Evolutionary conservation across 805 yeast species (phyloP).

Genomic region (Pichia nanzhaoensis): DNA sequence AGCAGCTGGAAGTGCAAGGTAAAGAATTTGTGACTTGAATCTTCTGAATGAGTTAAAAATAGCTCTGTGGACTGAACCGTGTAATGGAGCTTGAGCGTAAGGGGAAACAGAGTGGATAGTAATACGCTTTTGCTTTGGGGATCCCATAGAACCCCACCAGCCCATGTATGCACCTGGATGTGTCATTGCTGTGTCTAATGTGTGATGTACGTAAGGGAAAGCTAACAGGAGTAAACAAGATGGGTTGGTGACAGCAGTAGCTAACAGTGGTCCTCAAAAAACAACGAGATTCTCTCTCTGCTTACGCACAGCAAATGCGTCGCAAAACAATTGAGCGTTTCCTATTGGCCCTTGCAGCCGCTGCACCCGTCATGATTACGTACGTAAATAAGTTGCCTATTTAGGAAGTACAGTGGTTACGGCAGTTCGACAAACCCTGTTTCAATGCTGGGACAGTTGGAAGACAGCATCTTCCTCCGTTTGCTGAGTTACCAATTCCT

Average conservation of each 20-base stretch:
- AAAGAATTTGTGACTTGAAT: constrained; percentile 77
- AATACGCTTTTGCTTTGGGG: constrained; percentile 80
- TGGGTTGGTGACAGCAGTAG: too few species aligned
- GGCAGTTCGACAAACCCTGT: not conserved
- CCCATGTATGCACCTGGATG: constrained; percentile 81
- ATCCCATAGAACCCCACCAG: constrained; percentile 94
- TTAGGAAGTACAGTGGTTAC: too few species aligned
- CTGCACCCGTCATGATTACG: too few species aligned
- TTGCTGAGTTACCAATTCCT: not conserved
- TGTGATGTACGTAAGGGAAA: too few species aligned
- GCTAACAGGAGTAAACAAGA: too few species aligned
- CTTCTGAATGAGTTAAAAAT: constrained; percentile 93
- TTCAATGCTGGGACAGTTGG: too few species aligned
- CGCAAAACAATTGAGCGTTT: too few species aligned
- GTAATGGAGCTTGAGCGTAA: constrained; percentile 86
- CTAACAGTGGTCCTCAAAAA: too few species aligned
- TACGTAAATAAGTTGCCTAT: too few species aligned
- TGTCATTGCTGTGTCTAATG: constrained; percentile 14
- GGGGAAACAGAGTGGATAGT: constrained; percentile 90
- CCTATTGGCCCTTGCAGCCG: too few species aligned
- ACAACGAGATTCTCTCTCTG: too few species aligned
- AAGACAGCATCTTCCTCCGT: not conserved
- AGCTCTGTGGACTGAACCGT: constrained; percentile 78
- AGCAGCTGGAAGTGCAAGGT: constrained; percentile 67
- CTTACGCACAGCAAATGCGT: too few species aligned